Evolutionary conservation across 2,329 filamentous ascomycete genomes (phyloP), one percentile per base, ranked within the genome.

Genomic region (Arthrobotrys sphaeroides): DNA sequence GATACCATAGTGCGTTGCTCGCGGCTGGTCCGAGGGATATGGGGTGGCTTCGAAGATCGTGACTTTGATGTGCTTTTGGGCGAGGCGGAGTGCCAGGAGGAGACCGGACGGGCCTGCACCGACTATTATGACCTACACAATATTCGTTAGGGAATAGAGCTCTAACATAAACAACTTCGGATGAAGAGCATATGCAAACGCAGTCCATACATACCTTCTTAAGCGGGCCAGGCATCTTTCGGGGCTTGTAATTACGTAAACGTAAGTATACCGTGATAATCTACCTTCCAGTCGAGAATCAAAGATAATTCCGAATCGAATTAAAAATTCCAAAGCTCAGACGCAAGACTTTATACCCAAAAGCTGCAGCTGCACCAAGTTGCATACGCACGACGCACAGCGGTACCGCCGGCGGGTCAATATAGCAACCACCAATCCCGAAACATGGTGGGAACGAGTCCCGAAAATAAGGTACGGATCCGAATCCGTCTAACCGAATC

Each of bases 1-100:
- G 0, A 86, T 84, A 2, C 86, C 87, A 80, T 89, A 90, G 81
- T 89, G 87, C 1, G 88, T 87, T 12, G 88, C 88, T 26, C 88
- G 87, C 0, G 88, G 88, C 69, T 87, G 87, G 69, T 85, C 83
- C 82, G 89, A 87, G 49, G 90, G 83, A 64, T 85, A 82, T 24
- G 83, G 80, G 1, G 85, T 84, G 1, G 85, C 85, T 78, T 90
- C 88, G 62, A 90, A 82, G 20, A 89, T 83, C 22, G 85, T 85
- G 45, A 87, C 85, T 28, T 83, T 81, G 73, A 89, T 86, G 47
- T 84, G 83, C 61, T 85, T 83, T 77, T 85, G 84, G 18, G 86
- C 83, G 5, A 89, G 84, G 1, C 88, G 83, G 1, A 88, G 82
- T 12, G 83, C 84, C n/a, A 85, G 83, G 5, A 86, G 81, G 1